Percentiles rank a stretch among this genome's conserved stretches.
Conservation (phyloP, 192 early-diverging fungal genomes). For the Pilobolus umbonatus region DNA sequence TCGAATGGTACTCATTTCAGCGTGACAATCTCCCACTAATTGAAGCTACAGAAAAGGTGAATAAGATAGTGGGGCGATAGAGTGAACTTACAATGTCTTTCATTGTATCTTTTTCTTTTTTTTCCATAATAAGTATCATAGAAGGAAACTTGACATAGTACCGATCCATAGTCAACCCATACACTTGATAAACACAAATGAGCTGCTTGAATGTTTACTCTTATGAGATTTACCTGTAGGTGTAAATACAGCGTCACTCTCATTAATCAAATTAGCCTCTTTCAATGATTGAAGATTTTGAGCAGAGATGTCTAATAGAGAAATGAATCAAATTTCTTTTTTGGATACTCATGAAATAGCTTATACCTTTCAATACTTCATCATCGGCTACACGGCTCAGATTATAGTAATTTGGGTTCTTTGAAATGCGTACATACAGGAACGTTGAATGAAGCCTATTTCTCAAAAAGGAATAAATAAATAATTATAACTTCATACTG, state of each 20-base stretch:
- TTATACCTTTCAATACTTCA: conserved; percentile 13
- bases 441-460: conserved; percentile 37
- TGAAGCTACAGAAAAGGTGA: conserved; percentile 18
- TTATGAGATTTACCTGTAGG: conserved; percentile 14
- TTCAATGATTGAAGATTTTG: conserved; percentile 24
- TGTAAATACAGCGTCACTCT: background rate
- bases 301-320: conserved; percentile 23
- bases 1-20: conserved; percentile 20
- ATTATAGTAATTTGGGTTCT: conserved; percentile 31
- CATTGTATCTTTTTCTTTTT: background rate
- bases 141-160: conserved; percentile 35
- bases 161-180: conserved; percentile 32
- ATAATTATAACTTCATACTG: background rate
- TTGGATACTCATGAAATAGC: background rate
- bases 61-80: background rate
- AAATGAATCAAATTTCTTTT: background rate
- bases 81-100: conserved; percentile 16
- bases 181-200: conserved; percentile 14
- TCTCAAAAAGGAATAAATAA: background rate
- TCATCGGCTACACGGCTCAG: conserved; percentile 3
- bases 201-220: background rate
- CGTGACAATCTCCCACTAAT: conserved; percentile 20
- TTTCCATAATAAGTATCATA: conserved; percentile 19
- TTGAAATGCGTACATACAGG: conserved; percentile 32
- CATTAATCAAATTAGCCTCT: conserved; percentile 11